phyloP scores from a whole-genome alignment of 305 asterid genomes.

The Solanum aculeatissimum region DNA sequence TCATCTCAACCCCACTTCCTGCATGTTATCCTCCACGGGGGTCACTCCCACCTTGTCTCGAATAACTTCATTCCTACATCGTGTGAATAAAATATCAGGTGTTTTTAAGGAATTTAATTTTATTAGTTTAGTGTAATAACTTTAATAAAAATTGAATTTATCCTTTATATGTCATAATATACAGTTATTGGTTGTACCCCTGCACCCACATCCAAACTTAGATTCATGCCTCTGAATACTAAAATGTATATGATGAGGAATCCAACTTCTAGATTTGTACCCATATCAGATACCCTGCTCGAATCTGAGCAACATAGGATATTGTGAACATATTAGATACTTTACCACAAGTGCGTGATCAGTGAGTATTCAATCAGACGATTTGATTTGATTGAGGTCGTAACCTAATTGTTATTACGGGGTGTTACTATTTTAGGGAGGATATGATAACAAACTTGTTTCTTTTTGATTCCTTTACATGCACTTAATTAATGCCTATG shows the following conservation, averaged over 20 bases:
- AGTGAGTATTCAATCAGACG: background rate
- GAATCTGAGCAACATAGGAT: background rate
- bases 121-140: background rate
- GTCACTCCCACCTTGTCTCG: background rate
- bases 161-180: background rate
- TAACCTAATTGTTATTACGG: background rate
- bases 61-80: background rate
- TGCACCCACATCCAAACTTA: rapidly evolving
- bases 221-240: background rate
- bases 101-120: background rate
- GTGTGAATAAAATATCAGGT: background rate
- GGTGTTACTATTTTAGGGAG: background rate
- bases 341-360: background rate
- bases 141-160: background rate
- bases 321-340: background rate
- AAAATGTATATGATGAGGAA: background rate
- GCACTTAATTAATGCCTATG: background rate
- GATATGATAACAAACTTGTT: background rate
- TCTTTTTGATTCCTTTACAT: background rate
- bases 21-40: background rate
- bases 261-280: background rate
- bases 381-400: background rate
- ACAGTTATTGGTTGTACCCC: background rate
- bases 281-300: background rate
- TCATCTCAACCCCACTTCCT: background rate